Percentiles rank a stretch among this genome's conserved stretches.
phyloP scores from a whole-genome alignment of 306 rosid genomes.

The Pueraria montana region DNA sequence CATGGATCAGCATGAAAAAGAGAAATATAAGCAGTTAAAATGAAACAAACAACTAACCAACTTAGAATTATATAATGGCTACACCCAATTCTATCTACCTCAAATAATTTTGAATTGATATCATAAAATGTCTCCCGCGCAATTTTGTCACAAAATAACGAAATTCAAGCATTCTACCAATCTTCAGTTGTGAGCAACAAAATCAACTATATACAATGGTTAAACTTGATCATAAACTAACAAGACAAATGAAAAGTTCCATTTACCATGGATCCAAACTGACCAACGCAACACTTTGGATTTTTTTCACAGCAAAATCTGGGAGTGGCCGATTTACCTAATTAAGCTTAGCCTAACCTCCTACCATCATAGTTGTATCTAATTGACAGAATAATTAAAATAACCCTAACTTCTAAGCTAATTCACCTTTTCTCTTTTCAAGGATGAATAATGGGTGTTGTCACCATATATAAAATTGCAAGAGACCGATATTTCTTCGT shows the following conservation, averaged over 20 bases:
- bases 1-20: neutral
- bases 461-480: slow-evolving; percentile 51
- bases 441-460: slow-evolving; percentile 42
- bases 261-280: neutral
- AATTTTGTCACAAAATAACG: neutral
- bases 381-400: neutral
- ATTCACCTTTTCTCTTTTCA: slow-evolving; percentile 10
- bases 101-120: neutral
- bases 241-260: neutral
- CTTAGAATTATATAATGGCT: neutral
- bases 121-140: neutral
- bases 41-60: neutral
- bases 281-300: neutral
- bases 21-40: neutral
- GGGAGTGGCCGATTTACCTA: neutral
- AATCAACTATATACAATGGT: neutral
- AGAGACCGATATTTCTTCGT: slow-evolving; percentile 61
- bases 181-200: neutral
- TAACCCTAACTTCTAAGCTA: neutral
- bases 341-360: neutral
- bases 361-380: neutral
- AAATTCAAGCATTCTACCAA: neutral
- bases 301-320: neutral
- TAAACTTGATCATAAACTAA: slow-evolving; percentile 19
- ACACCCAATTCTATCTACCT: neutral